Percentiles rank a stretch among this genome's conserved stretches.
phyloP scores from a whole-genome alignment of 2,329 filamentous ascomycete genomes.

The Gnomoniopsis sp. region DNA sequence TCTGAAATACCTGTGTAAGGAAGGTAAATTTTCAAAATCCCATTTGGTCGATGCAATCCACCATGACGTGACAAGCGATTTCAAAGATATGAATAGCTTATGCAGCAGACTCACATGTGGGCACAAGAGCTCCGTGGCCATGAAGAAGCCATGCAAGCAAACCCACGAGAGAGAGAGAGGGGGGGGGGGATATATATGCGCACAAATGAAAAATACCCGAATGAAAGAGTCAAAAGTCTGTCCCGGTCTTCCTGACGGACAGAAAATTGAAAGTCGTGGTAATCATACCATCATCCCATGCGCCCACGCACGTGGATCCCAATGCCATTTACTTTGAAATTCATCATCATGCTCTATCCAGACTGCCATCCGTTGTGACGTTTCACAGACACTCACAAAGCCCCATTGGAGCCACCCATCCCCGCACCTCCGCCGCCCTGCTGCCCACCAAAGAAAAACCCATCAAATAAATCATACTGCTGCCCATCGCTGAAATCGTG shows the following conservation, averaged over 20 bases:
- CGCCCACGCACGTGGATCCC: not conserved
- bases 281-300: not conserved
- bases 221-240: not conserved
- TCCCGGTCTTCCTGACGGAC: not conserved
- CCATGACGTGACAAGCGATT: too few relatives aligned
- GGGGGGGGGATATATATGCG: too few relatives aligned
- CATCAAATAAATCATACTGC: slow-evolving; percentile 67
- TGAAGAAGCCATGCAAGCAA: too few relatives aligned
- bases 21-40: too few relatives aligned
- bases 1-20: too few relatives aligned
- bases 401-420: slow-evolving; percentile 26
- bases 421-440: slow-evolving; percentile 35
- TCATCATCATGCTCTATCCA: too few relatives aligned
- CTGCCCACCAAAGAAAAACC: slow-evolving; percentile 67
- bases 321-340: not conserved
- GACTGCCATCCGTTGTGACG: not conserved
- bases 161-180: too few relatives aligned
- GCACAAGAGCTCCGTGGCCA: too few relatives aligned
- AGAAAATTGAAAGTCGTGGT: not conserved
- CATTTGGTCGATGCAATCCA: too few relatives aligned
- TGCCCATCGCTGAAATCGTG: slow-evolving; percentile 60
- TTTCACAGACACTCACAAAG: not conserved
- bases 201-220: not conserved
- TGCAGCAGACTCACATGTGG: too few relatives aligned
- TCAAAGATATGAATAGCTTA: too few relatives aligned